Percentiles rank a stretch among this genome's conserved stretches.
Evolutionary conservation across 2,329 filamentous ascomycete species (phyloP).

Genomic region (Claviceps lovelessii): DNA sequence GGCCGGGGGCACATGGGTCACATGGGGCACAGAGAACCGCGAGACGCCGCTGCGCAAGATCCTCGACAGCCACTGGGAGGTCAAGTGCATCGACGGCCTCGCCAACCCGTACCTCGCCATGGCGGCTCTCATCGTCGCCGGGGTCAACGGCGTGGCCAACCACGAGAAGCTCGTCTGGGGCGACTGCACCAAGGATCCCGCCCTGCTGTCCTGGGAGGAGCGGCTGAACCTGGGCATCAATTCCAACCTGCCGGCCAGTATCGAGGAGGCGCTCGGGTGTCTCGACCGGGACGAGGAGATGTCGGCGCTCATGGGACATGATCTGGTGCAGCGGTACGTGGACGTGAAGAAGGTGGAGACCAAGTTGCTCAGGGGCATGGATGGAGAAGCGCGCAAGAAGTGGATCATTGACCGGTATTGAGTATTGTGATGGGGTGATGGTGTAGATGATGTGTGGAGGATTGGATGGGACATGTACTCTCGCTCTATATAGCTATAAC

Average conservation of each 20-base stretch:
- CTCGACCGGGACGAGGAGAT: slow-evolving; percentile 35
- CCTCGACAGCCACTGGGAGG: slow-evolving; percentile 55
- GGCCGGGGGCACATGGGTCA: slow-evolving; percentile 65
- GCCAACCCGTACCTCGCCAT: slow-evolving; percentile 61
- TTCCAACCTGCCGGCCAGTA: slow-evolving; percentile 36
- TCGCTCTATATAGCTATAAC: too few species aligned
- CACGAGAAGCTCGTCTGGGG: slow-evolving; percentile 28
- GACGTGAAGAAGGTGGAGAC: slow-evolving; percentile 46
- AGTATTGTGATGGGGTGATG: background rate
- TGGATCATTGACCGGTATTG: slow-evolving; percentile 54
- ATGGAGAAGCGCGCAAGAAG: slow-evolving; percentile 28
- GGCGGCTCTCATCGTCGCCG: slow-evolving; percentile 19
- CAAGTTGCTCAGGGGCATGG: slow-evolving; percentile 28
- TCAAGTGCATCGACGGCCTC: slow-evolving; percentile 64
- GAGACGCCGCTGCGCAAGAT: slow-evolving; percentile 61
- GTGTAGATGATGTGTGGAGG: background rate
- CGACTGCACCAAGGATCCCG: slow-evolving; percentile 43
- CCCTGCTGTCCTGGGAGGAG: slow-evolving; percentile 30
- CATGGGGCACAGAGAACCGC: slow-evolving; percentile 72
- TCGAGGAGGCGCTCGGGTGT: slow-evolving; percentile 39
- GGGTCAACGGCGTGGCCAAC: slow-evolving; percentile 13
- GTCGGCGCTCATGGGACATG: slow-evolving; percentile 28
- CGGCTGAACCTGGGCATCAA: slow-evolving; percentile 38
- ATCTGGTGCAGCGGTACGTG: slow-evolving; percentile 42
- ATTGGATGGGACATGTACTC: background rate